These are phyloP conservation scores for Chaetothyriales sp. DNA, from an alignment of 2,329 filamentous ascomycete genomes.

Conservation along the genomic window DNA sequence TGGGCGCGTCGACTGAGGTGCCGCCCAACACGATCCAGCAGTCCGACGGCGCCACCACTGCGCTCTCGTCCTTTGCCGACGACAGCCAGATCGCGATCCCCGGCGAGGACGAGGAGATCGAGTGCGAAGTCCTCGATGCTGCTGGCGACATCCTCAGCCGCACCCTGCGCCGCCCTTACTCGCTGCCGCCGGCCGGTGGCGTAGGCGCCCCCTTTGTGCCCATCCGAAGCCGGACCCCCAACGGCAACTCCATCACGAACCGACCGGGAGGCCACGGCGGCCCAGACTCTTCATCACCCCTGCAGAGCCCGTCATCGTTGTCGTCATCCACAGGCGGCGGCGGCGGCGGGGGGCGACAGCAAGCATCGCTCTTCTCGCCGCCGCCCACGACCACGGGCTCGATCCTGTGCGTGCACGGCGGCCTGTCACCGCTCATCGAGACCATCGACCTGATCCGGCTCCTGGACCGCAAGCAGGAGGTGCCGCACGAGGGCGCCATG, in stretches of 20 bases:
- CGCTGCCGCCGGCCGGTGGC: constrained; percentile 1
- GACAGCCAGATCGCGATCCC: constrained; percentile 37
- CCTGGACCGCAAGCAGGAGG: constrained; percentile 92
- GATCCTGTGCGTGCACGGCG: constrained; percentile 89
- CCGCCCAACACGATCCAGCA: constrained; percentile 21
- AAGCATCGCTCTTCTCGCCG: constrained; percentile 12
- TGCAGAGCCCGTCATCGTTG: constrained; percentile 66
- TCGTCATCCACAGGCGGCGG: no score
- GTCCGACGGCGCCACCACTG: constrained; percentile 23
- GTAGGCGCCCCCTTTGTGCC: constrained; percentile 1
- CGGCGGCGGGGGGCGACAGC: constrained; percentile 37
- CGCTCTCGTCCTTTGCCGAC: constrained; percentile 29
- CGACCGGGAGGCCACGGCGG: constrained; percentile 12
- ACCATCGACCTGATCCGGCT: constrained; percentile 89
- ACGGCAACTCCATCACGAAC: constrained; percentile 10
- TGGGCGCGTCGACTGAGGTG: constrained; percentile 60
- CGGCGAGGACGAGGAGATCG: constrained; percentile 54
- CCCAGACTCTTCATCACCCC: constrained; percentile 34
- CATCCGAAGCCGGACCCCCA: constrained; percentile 2
- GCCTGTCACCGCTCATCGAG: constrained; percentile 79
- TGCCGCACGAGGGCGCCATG: constrained; percentile 97
- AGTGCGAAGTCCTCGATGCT: constrained; percentile 73
- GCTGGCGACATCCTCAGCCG: constrained; percentile 60
- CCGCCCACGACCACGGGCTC: constrained; percentile 50
- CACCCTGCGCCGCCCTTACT: constrained; percentile 22